A percentile compares a stretch with the other conserved stretches of the same genome.
Conservation (phyloP, 768 basidiomycete genomes). For the Boletus eberwhitei region DNA sequence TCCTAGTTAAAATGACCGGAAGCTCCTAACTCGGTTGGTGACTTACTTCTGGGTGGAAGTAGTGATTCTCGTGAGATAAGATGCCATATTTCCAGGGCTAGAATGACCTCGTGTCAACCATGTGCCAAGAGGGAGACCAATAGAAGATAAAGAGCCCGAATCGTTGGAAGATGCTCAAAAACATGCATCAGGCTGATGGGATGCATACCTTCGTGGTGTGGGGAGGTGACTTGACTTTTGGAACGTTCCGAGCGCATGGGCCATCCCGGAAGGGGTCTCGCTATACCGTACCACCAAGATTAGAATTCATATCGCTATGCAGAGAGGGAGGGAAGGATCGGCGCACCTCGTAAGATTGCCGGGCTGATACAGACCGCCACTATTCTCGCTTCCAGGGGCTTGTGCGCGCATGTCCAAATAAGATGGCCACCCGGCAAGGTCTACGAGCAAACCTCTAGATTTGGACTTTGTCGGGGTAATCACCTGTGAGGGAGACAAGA, state of each 20-base stretch:
- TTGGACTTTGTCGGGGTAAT: constrained; percentile 12
- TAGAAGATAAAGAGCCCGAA: neutral
- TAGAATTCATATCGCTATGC: neutral
- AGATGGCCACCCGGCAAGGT: constrained; percentile 16
- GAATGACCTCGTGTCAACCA: constrained; percentile 12
- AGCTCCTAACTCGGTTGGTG: neutral
- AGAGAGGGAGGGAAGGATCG: neutral
- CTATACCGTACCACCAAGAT: constrained; percentile 3
- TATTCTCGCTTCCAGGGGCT: constrained; percentile 15
- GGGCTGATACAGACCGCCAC: constrained; percentile 3
- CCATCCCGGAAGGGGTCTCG: constrained; percentile 2
- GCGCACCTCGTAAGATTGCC: constrained; percentile 14
- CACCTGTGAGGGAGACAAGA: constrained; percentile 5
- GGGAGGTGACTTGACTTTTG: constrained; percentile 27
- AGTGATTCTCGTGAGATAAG: constrained; percentile 27
- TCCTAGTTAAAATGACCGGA: neutral
- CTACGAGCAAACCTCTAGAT: constrained; percentile 7
- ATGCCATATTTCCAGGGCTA: constrained; percentile 34
- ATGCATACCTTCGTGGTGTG: constrained; percentile 30
- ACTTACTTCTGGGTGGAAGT: constrained; percentile 20
- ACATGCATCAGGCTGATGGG: neutral
- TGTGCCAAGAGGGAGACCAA: neutral
- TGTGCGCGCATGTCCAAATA: constrained; percentile 9
- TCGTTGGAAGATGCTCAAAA: neutral
- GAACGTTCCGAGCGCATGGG: constrained; percentile 1